Base-by-base conservation (phyloP, 169 alveolate genomes). In the Eimeria maxima region DNA sequence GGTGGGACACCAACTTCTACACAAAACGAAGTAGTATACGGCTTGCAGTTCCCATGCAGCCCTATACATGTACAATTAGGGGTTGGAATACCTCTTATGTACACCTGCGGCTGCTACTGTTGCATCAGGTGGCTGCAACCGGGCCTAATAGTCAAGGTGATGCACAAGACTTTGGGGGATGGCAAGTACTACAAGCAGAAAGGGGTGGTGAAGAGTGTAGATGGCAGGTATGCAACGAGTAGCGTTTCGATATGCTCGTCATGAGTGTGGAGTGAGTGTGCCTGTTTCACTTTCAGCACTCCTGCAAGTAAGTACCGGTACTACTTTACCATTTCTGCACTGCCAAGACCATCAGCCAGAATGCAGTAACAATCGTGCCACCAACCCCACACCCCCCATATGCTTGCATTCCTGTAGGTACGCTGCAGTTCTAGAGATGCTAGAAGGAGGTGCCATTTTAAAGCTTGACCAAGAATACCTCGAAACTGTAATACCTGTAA, bases 401-500 rank as follows among this genome's bases (percentile, higher is more conserved):
- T 0, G 65, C 24, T 14, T 53, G 55, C 47, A 33, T 27, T 27
- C 78, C 1, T 57, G 78, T 89, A 93, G 96, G 63, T 69, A 93
- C 53, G 55, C 90, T n/a, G 96, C 81, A 4, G 86, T 73, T 20
- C 45, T 95, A 50, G 78, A 76, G 87, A 73, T 95, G 96, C 78
- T 95, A 14, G 96, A 95, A 45, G 69, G 93, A 3, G 95, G 95
- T 10, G 96, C 84, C 24, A 67, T 88, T 27, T 47, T 95, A 18
- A 92, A 93, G 57, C 95, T 95, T 45, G 96, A 95, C 55, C 95
- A 95, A 45, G 86, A 71, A 27, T 50, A 45, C 65, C 88, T 95
- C n/a, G 96, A 95, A 53, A 95, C 96, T 4, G 96, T 95, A 7
- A 95, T 95, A 53, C 96, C 96, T 42, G 94, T 87, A 38, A 57